Evolutionary conservation across 1,139 yeast species (phyloP).

Genomic region (Yamadazyma dushanensis): DNA sequence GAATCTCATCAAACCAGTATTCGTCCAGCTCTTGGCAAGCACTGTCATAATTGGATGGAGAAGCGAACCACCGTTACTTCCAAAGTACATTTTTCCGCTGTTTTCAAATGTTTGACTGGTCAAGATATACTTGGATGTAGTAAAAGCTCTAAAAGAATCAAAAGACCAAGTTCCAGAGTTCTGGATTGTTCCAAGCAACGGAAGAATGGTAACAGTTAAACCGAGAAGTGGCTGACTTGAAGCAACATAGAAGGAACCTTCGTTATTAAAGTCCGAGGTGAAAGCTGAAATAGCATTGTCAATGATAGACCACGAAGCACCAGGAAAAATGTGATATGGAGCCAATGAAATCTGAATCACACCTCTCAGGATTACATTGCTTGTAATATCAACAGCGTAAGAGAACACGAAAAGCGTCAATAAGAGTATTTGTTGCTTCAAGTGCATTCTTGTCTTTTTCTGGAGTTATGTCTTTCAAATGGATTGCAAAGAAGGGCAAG

Average conservation of each 20-base stretch:
- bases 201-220: too few species aligned
- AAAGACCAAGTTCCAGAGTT: constrained; percentile 25
- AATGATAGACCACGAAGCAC: constrained; percentile 34
- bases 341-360: too few species aligned
- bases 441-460: too few species aligned
- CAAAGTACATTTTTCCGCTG: constrained; percentile 10
- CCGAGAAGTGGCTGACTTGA: constrained; percentile 4
- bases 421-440: too few species aligned
- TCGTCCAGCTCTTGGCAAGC: constrained; percentile 20
- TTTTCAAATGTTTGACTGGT: constrained; percentile 19
- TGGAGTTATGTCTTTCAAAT: too few species aligned
- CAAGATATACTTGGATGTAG: constrained; percentile 20
- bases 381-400: too few species aligned
- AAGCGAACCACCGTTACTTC: too few species aligned
- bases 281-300: constrained; percentile 24
- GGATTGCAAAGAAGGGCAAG: too few species aligned
- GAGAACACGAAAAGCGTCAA: too few species aligned
- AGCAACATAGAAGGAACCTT: constrained; percentile 25
- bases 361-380: too few species aligned
- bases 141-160: constrained; percentile 17
- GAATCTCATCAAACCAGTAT: constrained; percentile 26
- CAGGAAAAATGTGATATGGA: too few species aligned
- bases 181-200: constrained; percentile 10
- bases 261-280: constrained; percentile 21
- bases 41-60: constrained; percentile 8